A percentile compares a stretch with the other conserved stretches of the same genome.
Conservation (phyloP, 148 eudicot genomes). For the Rhododendron kiyosumense region DNA sequence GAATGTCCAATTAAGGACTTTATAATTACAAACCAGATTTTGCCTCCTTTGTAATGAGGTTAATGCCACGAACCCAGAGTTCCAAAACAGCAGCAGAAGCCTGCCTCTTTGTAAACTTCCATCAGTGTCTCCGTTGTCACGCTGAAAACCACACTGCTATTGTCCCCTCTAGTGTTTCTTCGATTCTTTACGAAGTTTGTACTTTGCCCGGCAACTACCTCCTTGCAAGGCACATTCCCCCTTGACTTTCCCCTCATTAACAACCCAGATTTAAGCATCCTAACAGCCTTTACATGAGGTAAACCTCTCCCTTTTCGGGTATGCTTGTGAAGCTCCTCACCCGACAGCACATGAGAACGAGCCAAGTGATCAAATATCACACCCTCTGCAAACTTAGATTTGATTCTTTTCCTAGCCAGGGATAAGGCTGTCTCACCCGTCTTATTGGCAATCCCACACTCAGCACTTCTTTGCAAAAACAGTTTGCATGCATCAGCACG, state of each 20-base stretch:
- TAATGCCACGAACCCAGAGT: constrained; percentile 3
- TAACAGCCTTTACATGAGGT: neutral
- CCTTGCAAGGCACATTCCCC: neutral
- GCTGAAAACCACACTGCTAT: neutral
- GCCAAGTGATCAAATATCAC: neutral
- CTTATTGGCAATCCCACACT: neutral
- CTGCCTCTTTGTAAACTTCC: neutral
- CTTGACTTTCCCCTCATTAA: too few species aligned
- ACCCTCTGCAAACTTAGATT: neutral
- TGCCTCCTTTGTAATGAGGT: neutral
- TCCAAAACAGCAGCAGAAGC: neutral
- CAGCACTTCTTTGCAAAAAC: neutral
- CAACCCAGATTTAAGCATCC: too few species aligned
- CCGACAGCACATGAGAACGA: neutral
- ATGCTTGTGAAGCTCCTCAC: neutral
- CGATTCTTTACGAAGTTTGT: neutral
- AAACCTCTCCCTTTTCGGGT: neutral
- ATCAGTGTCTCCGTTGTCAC: neutral
- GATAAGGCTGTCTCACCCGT: neutral
- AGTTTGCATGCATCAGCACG: neutral
- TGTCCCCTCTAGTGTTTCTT: neutral
- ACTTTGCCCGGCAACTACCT: neutral
- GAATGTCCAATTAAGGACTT: neutral
- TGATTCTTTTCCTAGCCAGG: neutral
- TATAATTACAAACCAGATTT: neutral